Evolutionary conservation across 2,329 filamentous ascomycete genomes (phyloP).

Genomic region (Colletotrichum musae): DNA sequence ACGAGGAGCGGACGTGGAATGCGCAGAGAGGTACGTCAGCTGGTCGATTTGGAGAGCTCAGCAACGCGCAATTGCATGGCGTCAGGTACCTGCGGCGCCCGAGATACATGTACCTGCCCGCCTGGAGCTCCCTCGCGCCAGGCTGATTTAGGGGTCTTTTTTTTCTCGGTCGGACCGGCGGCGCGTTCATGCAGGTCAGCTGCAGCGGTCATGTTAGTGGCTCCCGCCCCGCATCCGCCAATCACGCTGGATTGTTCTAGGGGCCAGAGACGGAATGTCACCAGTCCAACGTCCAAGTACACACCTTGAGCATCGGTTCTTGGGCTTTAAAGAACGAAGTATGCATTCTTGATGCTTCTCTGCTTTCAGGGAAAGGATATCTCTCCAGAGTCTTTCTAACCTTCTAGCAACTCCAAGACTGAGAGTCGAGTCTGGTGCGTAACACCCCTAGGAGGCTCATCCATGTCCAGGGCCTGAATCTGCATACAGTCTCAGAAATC

Average conservation of each 20-base stretch:
- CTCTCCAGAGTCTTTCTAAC: too few relatives aligned
- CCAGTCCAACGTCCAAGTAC: background rate
- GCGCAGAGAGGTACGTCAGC: constrained; percentile 31
- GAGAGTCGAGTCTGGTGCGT: background rate
- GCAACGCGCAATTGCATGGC: constrained; percentile 37
- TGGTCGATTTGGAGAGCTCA: constrained; percentile 24
- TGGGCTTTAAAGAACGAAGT: background rate
- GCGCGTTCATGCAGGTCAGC: constrained; percentile 37
- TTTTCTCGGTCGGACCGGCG: constrained; percentile 24
- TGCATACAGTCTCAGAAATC: background rate
- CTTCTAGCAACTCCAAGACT: background rate
- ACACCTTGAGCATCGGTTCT: background rate
- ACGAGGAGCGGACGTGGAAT: constrained; percentile 2
- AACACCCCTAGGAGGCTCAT: background rate
- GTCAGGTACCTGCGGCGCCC: constrained; percentile 19
- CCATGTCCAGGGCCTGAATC: background rate
- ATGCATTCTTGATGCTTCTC: too few relatives aligned
- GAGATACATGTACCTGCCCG: background rate
- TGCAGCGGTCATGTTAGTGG: constrained; percentile 29
- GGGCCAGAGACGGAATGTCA: background rate
- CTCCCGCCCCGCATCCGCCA: constrained; percentile 28
- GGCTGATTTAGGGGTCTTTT: constrained; percentile 36
- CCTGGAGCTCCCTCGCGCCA: constrained; percentile 7
- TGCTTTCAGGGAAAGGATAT: too few relatives aligned
- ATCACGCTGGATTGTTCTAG: background rate